Evolutionary conservation across 164 flowering plant genomes (phyloP), one percentile per base, ranked within the genome.

Genomic region (Nymphaea thermarum): DNA sequence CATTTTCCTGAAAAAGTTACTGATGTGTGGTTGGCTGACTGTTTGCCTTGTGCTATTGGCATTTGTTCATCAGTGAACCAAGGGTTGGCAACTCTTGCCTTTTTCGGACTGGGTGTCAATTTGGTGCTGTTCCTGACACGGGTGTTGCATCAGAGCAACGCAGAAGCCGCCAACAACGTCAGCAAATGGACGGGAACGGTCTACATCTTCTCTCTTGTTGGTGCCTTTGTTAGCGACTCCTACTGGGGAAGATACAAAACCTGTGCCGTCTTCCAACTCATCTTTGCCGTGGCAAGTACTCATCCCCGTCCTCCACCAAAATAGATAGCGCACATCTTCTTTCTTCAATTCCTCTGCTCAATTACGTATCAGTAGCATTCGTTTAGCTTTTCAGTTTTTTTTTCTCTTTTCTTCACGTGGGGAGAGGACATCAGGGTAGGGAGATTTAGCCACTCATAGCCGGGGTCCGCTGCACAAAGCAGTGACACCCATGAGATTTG

Each of bases 161-260:
- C 96, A 2, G 90, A 81, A 7, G 98, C 98, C 12, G 98, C 98
- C 2, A 93, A 93, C 71, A 88, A 73, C 66, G 96, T 90, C 4
- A 93, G 98, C 82, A 93, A 90, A 79, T 93, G 98, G 98, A 93
- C 96, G 2, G 98, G 98, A 69, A 90, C 98, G 2, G 96, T 90
- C 71, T 90, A 93, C 72, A 86, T 93, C 68, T 93, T 87, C 85
- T 93, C 98, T 6, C 93, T 93, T 4, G 77, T 93, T 1, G 98
- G 97, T 4, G 98, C 98, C 7, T 93, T 93, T 70, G 87, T 90
- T 41, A 93, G 98, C 44, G 98, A 93, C 65, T 89, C 98, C 55
- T 93, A 93, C 72, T 93, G 98, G 98, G 98, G 98, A 51, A 71
- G 98, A 74, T 90, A 80, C 85, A 93, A 86, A 72, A 90, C 98